phyloP scores from a whole-genome alignment of 495 filamentous ascomycete genomes.

The Aspergillus ellipticus region DNA sequence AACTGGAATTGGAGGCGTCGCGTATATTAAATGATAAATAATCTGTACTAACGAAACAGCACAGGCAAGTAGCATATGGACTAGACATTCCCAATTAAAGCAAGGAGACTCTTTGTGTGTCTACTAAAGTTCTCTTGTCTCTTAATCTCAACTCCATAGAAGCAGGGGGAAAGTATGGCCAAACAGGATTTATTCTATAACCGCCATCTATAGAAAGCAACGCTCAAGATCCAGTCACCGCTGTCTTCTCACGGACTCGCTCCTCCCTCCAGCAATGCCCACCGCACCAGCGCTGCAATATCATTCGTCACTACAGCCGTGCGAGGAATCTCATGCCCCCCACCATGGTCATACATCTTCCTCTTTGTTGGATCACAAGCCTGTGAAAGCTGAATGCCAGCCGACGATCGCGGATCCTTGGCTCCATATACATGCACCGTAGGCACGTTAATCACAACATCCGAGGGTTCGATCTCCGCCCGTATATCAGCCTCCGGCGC shows the following conservation, averaged over 20 bases:
- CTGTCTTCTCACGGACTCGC: neutral
- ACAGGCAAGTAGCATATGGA: too few species aligned
- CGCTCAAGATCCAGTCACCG: neutral
- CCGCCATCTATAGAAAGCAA: neutral
- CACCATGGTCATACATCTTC: constrained; percentile 50
- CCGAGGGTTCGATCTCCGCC: constrained; percentile 25
- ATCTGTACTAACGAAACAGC: too few species aligned
- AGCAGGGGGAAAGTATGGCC: neutral
- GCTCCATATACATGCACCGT: constrained; percentile 60
- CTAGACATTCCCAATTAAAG: too few species aligned
- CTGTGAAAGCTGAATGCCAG: constrained; percentile 52
- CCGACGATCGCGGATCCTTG: constrained; percentile 54
- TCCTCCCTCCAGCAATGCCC: constrained; percentile 25
- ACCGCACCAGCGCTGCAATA: constrained; percentile 38
- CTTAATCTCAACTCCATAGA: neutral
- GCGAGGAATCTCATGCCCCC: constrained; percentile 55
- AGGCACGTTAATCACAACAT: constrained; percentile 51
- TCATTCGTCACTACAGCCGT: constrained; percentile 26
- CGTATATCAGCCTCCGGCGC: constrained; percentile 54
- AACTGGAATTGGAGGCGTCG: neutral
- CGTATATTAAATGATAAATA: too few species aligned
- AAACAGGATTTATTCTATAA: neutral
- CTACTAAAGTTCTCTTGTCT: neutral
- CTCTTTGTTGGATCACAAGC: constrained; percentile 47
- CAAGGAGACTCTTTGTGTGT: too few species aligned